Conservation (phyloP, 1,139 yeast species). For the Nakaseomyces kungkrabaensis region DNA sequence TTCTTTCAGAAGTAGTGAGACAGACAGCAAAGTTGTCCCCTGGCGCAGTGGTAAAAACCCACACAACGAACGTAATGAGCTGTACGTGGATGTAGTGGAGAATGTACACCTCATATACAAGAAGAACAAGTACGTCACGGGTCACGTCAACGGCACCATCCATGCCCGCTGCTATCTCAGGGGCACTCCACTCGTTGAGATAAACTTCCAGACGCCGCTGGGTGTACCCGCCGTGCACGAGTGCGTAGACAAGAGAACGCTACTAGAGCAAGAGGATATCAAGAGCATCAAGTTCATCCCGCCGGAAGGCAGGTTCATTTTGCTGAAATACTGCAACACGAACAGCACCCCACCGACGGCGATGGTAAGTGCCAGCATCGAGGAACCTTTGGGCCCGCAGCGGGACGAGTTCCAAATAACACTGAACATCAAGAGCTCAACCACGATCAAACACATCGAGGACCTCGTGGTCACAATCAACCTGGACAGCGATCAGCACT, state of each 20-base stretch:
- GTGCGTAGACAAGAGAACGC: conserved; percentile 28
- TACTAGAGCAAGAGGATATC: conserved; percentile 23
- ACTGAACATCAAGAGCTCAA: conserved; percentile 43
- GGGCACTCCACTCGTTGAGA: conserved; percentile 65
- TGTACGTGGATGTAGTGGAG: conserved; percentile 71
- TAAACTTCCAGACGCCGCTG: conserved; percentile 39
- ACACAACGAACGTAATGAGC: conserved; percentile 63
- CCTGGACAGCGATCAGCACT: conserved; percentile 25
- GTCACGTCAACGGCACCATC: conserved; percentile 57
- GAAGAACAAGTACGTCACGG: conserved; percentile 18
- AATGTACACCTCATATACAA: conserved; percentile 35
- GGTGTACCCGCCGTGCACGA: conserved; percentile 40
- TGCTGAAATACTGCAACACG: conserved; percentile 47
- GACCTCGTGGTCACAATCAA: conserved; percentile 43
- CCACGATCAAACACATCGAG: conserved; percentile 48
- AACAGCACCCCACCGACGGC: conserved; percentile 27
- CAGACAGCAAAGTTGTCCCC: conserved; percentile 37
- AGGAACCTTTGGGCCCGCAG: conserved; percentile 49
- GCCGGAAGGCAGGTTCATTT: conserved; percentile 69
- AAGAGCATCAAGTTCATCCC: conserved; percentile 50
- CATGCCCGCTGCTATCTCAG: conserved; percentile 57
- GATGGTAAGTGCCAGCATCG: conserved; percentile 51
- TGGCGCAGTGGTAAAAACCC: conserved; percentile 62
- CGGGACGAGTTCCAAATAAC: conserved; percentile 70
- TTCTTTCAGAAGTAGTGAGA: too few relatives aligned